A percentile compares a stretch with the other conserved stretches of the same genome.
Conservation (phyloP, 2,329 filamentous ascomycete species). For the Chaetomiaceae sp. region DNA sequence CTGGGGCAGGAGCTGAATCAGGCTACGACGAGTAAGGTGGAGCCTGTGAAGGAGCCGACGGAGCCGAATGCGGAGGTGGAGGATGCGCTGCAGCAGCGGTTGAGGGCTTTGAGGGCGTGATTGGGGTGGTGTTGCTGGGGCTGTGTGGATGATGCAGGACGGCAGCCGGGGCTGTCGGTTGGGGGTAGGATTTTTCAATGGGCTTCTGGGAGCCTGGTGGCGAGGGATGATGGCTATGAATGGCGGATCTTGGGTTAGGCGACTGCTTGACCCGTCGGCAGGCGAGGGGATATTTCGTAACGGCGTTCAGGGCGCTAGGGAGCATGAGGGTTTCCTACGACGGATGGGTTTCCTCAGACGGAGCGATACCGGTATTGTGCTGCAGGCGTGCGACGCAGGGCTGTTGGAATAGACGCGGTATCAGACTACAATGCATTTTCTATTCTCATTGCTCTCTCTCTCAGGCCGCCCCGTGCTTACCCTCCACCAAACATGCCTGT, state of each 20-base stretch:
- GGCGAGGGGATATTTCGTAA: background rate
- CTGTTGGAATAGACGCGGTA: slow-evolving; percentile 1
- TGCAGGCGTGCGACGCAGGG: background rate
- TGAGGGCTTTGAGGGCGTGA: slow-evolving; percentile 50
- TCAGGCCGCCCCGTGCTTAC: no score
- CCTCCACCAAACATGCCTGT: no score
- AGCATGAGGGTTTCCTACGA: background rate
- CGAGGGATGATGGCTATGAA: background rate
- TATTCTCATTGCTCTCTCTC: background rate
- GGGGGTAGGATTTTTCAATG: no score
- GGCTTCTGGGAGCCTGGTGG: background rate
- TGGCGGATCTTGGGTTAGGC: background rate
- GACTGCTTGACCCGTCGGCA: background rate
- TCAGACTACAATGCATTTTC: background rate
- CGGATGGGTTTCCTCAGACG: background rate
- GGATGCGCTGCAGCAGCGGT: slow-evolving; percentile 63
- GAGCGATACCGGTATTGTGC: background rate
- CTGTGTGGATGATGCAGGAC: no score
- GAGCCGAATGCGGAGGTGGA: slow-evolving; percentile 75
- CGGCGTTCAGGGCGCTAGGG: slow-evolving; percentile 8
- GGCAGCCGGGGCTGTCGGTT: no score
- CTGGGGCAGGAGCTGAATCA: slow-evolving; percentile 68
- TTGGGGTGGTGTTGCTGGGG: no score
- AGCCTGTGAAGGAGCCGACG: slow-evolving; percentile 50
- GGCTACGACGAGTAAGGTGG: slow-evolving; percentile 52